Evolutionary conservation across 805 yeast species (phyloP).

Genomic region (Metschnikowia orientalis): DNA sequence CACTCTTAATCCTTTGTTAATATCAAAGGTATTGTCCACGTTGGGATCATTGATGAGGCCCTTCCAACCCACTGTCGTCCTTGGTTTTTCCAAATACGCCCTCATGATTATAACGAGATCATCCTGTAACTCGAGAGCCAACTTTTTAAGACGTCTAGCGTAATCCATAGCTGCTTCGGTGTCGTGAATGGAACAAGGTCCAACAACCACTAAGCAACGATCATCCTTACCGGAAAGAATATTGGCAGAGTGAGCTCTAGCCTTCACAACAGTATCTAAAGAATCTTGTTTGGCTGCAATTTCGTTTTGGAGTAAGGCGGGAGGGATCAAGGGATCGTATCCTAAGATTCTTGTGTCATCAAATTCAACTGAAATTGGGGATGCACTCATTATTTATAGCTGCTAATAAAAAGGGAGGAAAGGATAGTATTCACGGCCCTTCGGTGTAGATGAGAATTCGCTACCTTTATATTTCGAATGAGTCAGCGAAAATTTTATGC

Average conservation of each 20-base stretch:
- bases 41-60: slow-evolving; percentile 97
- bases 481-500: slow-evolving; percentile 18
- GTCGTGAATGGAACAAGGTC: slow-evolving; percentile 97
- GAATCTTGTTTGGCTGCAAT: slow-evolving; percentile 60
- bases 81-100: slow-evolving; percentile 95
- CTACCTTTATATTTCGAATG: slow-evolving; percentile 6
- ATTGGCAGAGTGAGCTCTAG: slow-evolving; percentile 69
- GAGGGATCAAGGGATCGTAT: slow-evolving; percentile 94
- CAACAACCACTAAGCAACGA: slow-evolving; percentile 82
- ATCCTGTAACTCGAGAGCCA: slow-evolving; percentile 58
- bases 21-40: slow-evolving; percentile 85
- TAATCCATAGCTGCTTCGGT: slow-evolving; percentile 89
- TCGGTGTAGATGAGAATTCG: slow-evolving; percentile 1
- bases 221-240: slow-evolving; percentile 82
- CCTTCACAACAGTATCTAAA: slow-evolving; percentile 61
- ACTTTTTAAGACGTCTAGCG: slow-evolving; percentile 57
- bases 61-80: slow-evolving; percentile 99
- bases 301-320: slow-evolving; percentile 87
- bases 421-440: background rate
- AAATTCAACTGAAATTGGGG: slow-evolving; percentile 63
- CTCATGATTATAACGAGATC: slow-evolving; percentile 91
- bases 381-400: slow-evolving; percentile 27
- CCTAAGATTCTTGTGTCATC: slow-evolving; percentile 79
- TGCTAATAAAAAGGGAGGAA: background rate
- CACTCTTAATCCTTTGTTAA: slow-evolving; percentile 89